Evolutionary conservation across 371 early-diverging fungal genomes (phyloP), one percentile per base, ranked within the genome.

Genomic region (Mortierella sp.): DNA sequence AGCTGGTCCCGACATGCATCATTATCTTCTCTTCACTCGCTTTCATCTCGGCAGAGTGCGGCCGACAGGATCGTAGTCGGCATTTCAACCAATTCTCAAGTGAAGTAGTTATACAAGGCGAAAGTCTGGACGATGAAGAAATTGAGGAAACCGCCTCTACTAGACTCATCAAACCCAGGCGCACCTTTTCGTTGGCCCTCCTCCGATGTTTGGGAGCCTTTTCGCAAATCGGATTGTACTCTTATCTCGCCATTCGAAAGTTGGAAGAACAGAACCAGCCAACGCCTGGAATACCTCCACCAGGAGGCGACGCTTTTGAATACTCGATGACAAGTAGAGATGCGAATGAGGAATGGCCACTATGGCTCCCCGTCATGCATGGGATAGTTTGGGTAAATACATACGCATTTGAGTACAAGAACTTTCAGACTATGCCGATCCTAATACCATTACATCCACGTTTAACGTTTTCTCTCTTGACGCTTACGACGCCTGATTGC

Each of bases 301-400:
- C 55, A 6, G 43, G 19, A 24, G 24, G n/a, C 10, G 33, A 10
- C 47, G 57, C 48, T 60, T n/a, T 36, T 11, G 53, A 58, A 41
- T 53, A 38, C 5, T 28, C 22, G 13, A 3, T 69, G 3, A 19
- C 61, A 13, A 47, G 69, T 10, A 65, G 58, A 22, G 70, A 75
- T 8, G 61, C 69, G 24, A 59, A 69, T 48, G 73, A 72, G 10
- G 76, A 81, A 8, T 81, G 82, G 82, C 82, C 82, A 47, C 16
- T 81, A 6, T 81, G 82, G 82, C 48, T 81, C 7, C 82, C 82
- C 11, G 70, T 81, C 63, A 81, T 81, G 82, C 82, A 81, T 58
- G 82, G 82, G 16, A 75, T 81, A n/a, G 65, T 81, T 19, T 81
- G 82, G 82, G 76, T 80, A 68, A 36, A 67, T 5, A 50, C 36